phyloP scores from a whole-genome alignment of 2,329 filamentous ascomycete species.

The Cercospora zeina region DNA sequence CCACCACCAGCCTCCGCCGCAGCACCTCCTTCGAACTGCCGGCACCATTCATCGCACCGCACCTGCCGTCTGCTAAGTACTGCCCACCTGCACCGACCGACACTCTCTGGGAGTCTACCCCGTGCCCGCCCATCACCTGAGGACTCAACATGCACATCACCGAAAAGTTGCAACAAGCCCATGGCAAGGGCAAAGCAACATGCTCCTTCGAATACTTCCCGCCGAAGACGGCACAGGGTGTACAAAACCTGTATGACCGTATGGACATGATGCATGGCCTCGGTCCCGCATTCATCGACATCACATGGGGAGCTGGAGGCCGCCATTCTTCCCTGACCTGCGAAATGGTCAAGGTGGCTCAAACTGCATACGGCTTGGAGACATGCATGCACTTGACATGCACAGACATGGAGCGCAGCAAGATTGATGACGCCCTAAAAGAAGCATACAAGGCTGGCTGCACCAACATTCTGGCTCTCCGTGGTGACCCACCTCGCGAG shows the following conservation, averaged over 20 bases:
- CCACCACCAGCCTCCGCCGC: too few species aligned
- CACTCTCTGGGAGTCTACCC: neutral
- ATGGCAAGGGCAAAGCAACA: slow-evolving; percentile 75
- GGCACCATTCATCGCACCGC: neutral
- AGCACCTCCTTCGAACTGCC: neutral
- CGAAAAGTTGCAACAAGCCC: slow-evolving; percentile 81
- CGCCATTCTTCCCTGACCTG: slow-evolving; percentile 87
- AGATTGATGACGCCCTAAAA: slow-evolving; percentile 83
- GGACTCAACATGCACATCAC: slow-evolving; percentile 80
- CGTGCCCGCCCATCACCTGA: neutral
- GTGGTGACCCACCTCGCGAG: slow-evolving; percentile 90
- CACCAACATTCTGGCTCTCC: slow-evolving; percentile 92
- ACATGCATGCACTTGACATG: slow-evolving; percentile 99
- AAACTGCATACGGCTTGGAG: slow-evolving; percentile 92
- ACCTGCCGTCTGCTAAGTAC: neutral
- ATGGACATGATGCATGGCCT: slow-evolving; percentile 99
- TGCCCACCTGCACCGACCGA: neutral
- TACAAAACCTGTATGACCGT: slow-evolving; percentile 98
- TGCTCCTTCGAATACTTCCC: slow-evolving; percentile 99
- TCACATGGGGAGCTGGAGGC: slow-evolving; percentile 97
- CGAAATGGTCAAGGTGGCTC: slow-evolving; percentile 96
- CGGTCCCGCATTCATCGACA: slow-evolving; percentile 93
- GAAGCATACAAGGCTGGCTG: slow-evolving; percentile 92
- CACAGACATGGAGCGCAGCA: slow-evolving; percentile 93
- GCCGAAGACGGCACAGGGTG: slow-evolving; percentile 93